Evolutionary conservation across 2,329 filamentous ascomycete genomes (phyloP), one percentile per base, ranked within the genome.

Genomic region (Penicillium sp.): DNA sequence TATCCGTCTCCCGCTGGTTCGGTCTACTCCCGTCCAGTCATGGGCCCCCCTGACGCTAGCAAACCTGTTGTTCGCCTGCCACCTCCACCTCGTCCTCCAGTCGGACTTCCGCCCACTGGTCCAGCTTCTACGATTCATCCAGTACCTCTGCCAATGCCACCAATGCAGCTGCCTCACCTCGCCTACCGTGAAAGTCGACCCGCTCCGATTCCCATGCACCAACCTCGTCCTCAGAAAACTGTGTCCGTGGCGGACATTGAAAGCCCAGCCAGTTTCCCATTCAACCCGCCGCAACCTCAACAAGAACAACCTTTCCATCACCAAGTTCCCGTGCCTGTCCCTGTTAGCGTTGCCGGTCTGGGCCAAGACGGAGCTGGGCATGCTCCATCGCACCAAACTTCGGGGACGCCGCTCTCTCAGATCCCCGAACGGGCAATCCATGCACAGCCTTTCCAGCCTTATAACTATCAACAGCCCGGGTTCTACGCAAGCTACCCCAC

Each of bases 201-300:
- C 30, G 72, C 70, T 13, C 74, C 76, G 28, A 76, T 82, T 13
- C 78, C 88, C 1, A 95, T 97, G 82, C 87, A 97, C 62, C 93
- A 97, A 63, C 93, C 93, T 41, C 84, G 87, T 36, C 91, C 93
- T 7, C 90, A 97, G 65, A 97, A 97, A 73, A 78, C 89, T 4
- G 87, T 97, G 20, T 96, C 90, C 7, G 82, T 97, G 43, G 87
- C 88, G 41, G 89, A 88, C 56, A 95, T 97, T 53, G 93, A 97
- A 65, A 86, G 86, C 6, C 88, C 90, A 3, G 81, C 79, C 4
- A 75, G 74, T 52, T 70, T 81, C 67, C 71, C 73, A 18, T 73
- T 76, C 57, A 75, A 78, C 38, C 76, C 77, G 48, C 78, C 79
- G 10, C 78, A 80, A 56, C 75, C 80, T 50, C 79, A 83, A 59